Base-by-base conservation (phyloP, 148 eudicot genomes). In the Polygonum maritimum region DNA sequence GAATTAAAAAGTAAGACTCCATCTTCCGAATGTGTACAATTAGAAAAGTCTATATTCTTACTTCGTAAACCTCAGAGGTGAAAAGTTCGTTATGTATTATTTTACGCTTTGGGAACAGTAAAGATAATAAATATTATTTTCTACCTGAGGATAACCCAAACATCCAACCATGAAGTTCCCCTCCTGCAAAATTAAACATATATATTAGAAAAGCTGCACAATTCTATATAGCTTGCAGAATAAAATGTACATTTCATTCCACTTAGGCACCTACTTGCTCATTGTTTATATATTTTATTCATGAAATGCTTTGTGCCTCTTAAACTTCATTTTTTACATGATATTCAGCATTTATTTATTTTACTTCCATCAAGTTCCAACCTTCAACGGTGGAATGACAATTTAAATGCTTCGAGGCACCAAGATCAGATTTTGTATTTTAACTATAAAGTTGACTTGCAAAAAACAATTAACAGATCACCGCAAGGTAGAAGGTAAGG, bases 151-250 rank as follows among this genome's bases (percentile, higher is more conserved):
- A 87, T 48, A 96, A 39, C 92, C 98, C 83, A 89, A 81, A 88
- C 99, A 96, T 49, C 98, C 98, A 74, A 92, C 93, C 98, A 96
- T 96, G 84, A 92, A 96, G 67, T 87, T 92, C 58, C 98, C 98
- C 83, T 89, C 98, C 97, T 92, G 94, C 89, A 83, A 57, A 78
- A 78, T 12, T 78, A 75, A 51, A 65, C 65, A 76, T 18, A 70
- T 18, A 70, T 18, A 65, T 63, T 63, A 31, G n/a, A 33, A 35
- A 35, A 63, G 15, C 31, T 7, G 2, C 12, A 19, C 33, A 8
- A 0, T 57, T 21, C 21, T 12, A 63, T 31, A 33, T 21, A 22
- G 63, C 31, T 19, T 19, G 22, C 8, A 57, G 39, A 63, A 31
- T 6, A 3, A 36, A 38, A 38, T 36, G 71, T 26, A 26, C 36